These are phyloP conservation scores for Cyclotella baltica DNA, from an alignment of 108 stramenopile species.

Conservation along the genomic window DNA sequence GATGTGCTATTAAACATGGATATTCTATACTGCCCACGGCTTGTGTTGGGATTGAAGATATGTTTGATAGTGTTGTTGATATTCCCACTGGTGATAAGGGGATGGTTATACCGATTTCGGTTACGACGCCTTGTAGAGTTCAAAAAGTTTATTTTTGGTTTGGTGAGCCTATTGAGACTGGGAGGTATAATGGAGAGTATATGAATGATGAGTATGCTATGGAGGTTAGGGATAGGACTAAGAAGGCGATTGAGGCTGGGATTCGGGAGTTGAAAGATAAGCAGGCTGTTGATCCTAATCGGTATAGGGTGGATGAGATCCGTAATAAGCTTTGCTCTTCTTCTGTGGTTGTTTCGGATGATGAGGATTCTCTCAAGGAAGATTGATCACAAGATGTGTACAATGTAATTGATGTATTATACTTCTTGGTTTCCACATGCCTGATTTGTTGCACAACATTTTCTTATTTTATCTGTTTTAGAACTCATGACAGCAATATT, in stretches of 20 bases:
- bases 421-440: too few species aligned
- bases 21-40: slow-evolving; percentile 38
- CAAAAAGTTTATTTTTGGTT: slow-evolving; percentile 41
- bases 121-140: slow-evolving; percentile 7
- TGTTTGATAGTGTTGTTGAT: slow-evolving; percentile 28
- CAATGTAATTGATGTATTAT: too few species aligned
- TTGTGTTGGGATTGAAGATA: slow-evolving; percentile 35
- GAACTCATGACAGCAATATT: too few species aligned
- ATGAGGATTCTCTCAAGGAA: too few species aligned
- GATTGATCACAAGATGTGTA: too few species aligned
- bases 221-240: background rate
- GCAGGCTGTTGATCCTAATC: background rate
- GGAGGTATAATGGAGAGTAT: slow-evolving; percentile 29
- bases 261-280: background rate
- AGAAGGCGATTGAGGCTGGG: background rate
- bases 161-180: slow-evolving; percentile 21
- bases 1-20: slow-evolving; percentile 35
- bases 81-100: background rate
- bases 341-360: too few species aligned
- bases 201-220: background rate
- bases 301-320: background rate
- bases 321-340: too few species aligned
- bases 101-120: background rate
- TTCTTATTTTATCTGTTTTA: too few species aligned
- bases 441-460: too few species aligned